Conservation (phyloP, 2,329 filamentous ascomycete species). For the Xylariaceae sp. region DNA sequence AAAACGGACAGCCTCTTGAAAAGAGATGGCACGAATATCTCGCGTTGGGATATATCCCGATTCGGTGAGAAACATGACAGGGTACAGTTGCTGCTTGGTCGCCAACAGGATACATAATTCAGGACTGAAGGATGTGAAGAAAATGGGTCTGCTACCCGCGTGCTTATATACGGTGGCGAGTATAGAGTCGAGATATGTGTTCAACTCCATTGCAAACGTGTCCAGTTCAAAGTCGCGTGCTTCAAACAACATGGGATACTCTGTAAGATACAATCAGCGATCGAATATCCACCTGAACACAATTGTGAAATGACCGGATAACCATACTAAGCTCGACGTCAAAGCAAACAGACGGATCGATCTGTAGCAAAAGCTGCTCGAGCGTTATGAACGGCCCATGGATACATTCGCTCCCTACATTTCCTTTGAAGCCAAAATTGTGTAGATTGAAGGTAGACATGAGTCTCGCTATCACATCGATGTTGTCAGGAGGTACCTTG, state of each 20-base stretch:
- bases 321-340: neutral
- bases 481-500: neutral
- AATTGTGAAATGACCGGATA: too few species aligned
- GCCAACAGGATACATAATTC: too few species aligned
- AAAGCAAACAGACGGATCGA: neutral
- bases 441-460: neutral
- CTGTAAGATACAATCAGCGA: neutral
- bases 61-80: too few species aligned
- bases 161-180: too few species aligned
- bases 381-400: neutral
- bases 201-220: neutral
- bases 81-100: too few species aligned
- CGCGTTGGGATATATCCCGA: too few species aligned
- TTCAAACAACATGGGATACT: neutral
- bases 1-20: too few species aligned
- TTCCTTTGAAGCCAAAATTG: neutral
- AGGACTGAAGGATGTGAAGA: too few species aligned
- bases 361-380: neutral
- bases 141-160: too few species aligned
- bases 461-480: neutral
- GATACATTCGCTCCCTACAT: neutral
- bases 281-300: too few species aligned
- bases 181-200: neutral
- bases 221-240: neutral
- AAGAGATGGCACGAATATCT: too few species aligned